Evolutionary conservation across 2,329 filamentous ascomycete genomes (phyloP), one percentile per base, ranked within the genome.

Genomic region (Paraphaeosphaeria minitans): DNA sequence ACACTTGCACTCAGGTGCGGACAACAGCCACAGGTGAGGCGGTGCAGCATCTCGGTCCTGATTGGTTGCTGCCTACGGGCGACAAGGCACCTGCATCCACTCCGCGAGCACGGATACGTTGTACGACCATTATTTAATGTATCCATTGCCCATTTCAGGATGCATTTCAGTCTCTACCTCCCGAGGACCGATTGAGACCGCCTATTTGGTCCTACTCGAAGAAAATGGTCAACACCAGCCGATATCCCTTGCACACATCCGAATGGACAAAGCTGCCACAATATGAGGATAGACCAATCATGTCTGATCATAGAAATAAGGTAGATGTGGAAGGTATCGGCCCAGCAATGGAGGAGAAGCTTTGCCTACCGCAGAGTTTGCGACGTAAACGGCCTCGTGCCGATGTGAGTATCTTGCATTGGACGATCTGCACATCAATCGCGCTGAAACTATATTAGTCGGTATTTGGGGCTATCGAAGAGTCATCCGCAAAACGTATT

Each of bases 251-350:
- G 4, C 5, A 22, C 24, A 43, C 42, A 22, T 37, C 37, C 19
- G 50, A 53, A 31, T 53, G 50, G 50, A 43, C 37, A 12, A 53
- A 53, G 24, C 27, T 53, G 24, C 37, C 12, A 33, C 50, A 53
- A 14, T 53, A 43, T 14, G 43, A 24, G 13, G 24, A 53, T 8
- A 14, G 31, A 43, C 12, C 50, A 13, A 19, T 39, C 37, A 31
- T 31, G 24, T 43, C 31, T 7, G 2, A 13, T 13, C 9, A 43
- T 6, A 16, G 14, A 19, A 43, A 53, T 13, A 37, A 53, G 4
- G 50, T 53, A 13, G 50, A 53, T 14, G 43, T 53, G 50, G 50
- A 53, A 43, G 39, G 50, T 9, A 43, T 53, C 16, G 50, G 43
- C 16, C 13, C 16, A 37, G 50, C 37, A 4, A 22, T 33, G 50